Conservation (phyloP, 148 eudicot species). For the Camellia japonica region DNA sequence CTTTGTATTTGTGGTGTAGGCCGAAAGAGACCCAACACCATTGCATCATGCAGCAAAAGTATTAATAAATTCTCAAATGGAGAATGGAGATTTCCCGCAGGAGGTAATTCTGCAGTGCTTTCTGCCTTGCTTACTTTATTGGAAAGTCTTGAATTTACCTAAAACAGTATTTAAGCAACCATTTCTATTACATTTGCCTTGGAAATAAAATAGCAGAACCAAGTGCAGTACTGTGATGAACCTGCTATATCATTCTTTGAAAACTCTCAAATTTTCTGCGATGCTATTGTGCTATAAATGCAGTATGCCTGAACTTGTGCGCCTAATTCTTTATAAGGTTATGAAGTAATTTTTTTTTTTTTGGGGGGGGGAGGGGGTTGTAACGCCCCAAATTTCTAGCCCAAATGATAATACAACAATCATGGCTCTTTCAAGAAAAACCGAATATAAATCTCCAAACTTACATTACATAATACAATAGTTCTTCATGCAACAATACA, state of each 20-base stretch:
- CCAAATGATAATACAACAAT: too few relatives aligned
- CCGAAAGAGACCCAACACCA: constrained; percentile 61
- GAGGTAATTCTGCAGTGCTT: constrained; percentile 41
- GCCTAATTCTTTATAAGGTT: too few relatives aligned
- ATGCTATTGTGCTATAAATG: background rate
- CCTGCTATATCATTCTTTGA: background rate
- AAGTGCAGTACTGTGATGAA: background rate
- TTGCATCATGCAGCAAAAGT: constrained; percentile 74
- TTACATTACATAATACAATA: too few relatives aligned
- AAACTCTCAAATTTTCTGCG: background rate
- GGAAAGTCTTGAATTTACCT: background rate
- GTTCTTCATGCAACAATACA: too few relatives aligned
- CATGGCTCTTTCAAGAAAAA: too few relatives aligned
- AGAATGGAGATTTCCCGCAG: constrained; percentile 86
- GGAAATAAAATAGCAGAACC: background rate
- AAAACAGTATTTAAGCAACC: background rate
- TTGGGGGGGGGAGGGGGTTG: too few relatives aligned
- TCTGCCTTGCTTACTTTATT: background rate
- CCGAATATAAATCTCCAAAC: too few relatives aligned
- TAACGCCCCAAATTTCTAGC: too few relatives aligned
- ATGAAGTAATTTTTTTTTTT: background rate
- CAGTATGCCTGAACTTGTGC: background rate
- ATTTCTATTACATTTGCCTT: background rate
- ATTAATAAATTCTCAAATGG: constrained; percentile 71
- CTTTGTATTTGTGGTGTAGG: constrained; percentile 33